Base-by-base conservation (phyloP, 805 yeast species). In the Metschnikowia dekortorum region DNA sequence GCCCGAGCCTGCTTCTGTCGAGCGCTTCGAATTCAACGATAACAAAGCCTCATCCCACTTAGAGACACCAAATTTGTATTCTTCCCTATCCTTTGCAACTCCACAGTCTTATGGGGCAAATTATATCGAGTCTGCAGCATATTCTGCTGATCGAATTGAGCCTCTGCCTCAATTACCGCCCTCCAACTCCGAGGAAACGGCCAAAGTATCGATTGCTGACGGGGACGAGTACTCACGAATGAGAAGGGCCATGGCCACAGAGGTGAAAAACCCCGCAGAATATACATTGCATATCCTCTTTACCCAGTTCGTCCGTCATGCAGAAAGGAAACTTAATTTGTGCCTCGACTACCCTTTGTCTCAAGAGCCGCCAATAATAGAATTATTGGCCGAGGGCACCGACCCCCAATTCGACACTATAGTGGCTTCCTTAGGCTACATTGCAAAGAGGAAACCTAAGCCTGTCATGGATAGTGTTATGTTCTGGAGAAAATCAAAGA, bases 401-500 rank as follows among this genome's bases (percentile, higher is more conserved):
- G 98, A 94, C 61, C 84, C 87, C 0, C 81, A 79, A 18, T 92
- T 94, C 63, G 99, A 94, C 67, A 82, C 87, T 60, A 87, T 90
- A 47, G 81, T 95, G 18, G 82, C 82, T 13, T 87, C 97, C 0
- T 70, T 94, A 49, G 99, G 99, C 8, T 88, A 88, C 64, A 88
- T 94, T 36, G 95, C 99, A 1, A 78, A 89, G 50, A 77, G 85
- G 28, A 88, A 89, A 57, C 97, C 98, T 0, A 91, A 89, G 62
- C 96, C 97, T 0, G 97, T 94, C 1, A 90, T 95, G 33, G 99
- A 94, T 66, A 89, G 96, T 6, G 96, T 94, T 52, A 91, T 94
- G 98, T 91, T 88, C 64, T 94, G 99, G 99, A 79, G 98, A 53
- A 89, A 92, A 64, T 82, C 92, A 1, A 94, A 94, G 66, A 84